These are phyloP conservation scores for Cryomyces antarcticus DNA, from an alignment of 495 filamentous ascomycete genomes.

Conservation along the genomic window DNA sequence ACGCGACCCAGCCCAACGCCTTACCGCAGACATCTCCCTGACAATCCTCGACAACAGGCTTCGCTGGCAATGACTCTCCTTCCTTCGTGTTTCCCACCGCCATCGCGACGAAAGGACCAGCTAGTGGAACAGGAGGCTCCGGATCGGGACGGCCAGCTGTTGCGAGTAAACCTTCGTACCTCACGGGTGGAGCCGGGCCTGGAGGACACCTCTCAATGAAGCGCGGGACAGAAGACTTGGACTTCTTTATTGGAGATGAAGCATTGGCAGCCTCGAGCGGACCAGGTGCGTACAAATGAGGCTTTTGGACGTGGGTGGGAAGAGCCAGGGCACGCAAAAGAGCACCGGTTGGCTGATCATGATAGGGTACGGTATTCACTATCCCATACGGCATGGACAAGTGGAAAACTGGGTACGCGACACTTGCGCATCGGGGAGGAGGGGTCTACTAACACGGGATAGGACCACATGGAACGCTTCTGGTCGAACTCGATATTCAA, in stretches of 20 bases:
- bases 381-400: slow-evolving; percentile 92
- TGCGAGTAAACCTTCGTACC: slow-evolving; percentile 81
- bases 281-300: slow-evolving; percentile 35
- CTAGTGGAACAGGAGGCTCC: slow-evolving; percentile 46
- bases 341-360: slow-evolving; percentile 9
- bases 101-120: slow-evolving; percentile 79
- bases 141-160: slow-evolving; percentile 76
- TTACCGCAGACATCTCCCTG: slow-evolving; percentile 10
- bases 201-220: slow-evolving; percentile 69
- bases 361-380: slow-evolving; percentile 79
- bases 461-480: slow-evolving; percentile 97
- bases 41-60: slow-evolving; percentile 35
- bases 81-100: slow-evolving; percentile 98
- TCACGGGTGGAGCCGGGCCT: slow-evolving; percentile 74
- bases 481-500: slow-evolving; percentile 99
- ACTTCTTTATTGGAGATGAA: slow-evolving; percentile 98
- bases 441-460: slow-evolving; percentile 3
- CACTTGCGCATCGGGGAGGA: neutral
- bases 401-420: slow-evolving; percentile 81
- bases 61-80: slow-evolving; percentile 96
- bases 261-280: slow-evolving; percentile 66
- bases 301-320: neutral
- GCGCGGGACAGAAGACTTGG: slow-evolving; percentile 89
- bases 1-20: slow-evolving; percentile 11
- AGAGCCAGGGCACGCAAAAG: neutral